These are phyloP conservation scores for Borovskyia barvae DNA, from an alignment of 208 protist species.

Conservation along the genomic window DNA sequence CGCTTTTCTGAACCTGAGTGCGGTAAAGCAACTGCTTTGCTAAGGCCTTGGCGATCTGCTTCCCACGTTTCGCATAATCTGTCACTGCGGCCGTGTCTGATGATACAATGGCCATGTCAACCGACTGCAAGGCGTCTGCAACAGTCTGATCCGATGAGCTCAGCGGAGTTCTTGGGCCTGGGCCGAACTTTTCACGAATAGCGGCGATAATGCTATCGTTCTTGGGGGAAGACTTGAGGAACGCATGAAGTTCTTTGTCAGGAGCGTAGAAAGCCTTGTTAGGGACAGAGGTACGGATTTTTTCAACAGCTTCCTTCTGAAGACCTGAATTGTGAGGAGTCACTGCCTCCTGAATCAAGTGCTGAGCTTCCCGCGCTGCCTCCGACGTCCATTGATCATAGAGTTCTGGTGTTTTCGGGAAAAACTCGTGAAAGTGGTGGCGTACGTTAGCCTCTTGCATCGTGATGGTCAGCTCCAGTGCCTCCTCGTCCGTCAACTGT, in stretches of 20 bases:
- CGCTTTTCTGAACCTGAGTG: slow-evolving; percentile 62
- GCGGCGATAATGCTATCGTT: slow-evolving; percentile 53
- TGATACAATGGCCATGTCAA: slow-evolving; percentile 41
- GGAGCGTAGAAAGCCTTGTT: slow-evolving; percentile 66
- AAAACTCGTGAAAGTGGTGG: slow-evolving; percentile 85
- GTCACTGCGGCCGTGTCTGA: slow-evolving; percentile 52
- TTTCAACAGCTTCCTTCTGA: slow-evolving; percentile 42
- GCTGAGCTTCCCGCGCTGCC: slow-evolving; percentile 25
- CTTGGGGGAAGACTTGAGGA: slow-evolving; percentile 53
- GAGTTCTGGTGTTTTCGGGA: slow-evolving; percentile 41
- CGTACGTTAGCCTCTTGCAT: slow-evolving; percentile 64
- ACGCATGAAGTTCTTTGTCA: slow-evolving; percentile 56
- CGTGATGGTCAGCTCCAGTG: slow-evolving; percentile 56
- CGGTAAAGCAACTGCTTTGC: slow-evolving; percentile 76
- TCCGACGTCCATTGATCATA: slow-evolving; percentile 70
- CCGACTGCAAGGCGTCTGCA: slow-evolving; percentile 41
- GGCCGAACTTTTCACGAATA: slow-evolving; percentile 58
- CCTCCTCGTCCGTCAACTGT: slow-evolving; percentile 69
- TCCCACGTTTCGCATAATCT: slow-evolving; percentile 44
- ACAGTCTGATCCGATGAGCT: slow-evolving; percentile 60
- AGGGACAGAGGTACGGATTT: slow-evolving; percentile 44
- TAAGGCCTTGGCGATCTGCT: slow-evolving; percentile 47
- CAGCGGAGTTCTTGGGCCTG: slow-evolving; percentile 51
- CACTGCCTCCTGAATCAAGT: slow-evolving; percentile 45
- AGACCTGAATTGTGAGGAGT: slow-evolving; percentile 33